Evolutionary conservation across 2,329 filamentous ascomycete genomes (phyloP).

Genomic region (Phialocephala subalpina): DNA sequence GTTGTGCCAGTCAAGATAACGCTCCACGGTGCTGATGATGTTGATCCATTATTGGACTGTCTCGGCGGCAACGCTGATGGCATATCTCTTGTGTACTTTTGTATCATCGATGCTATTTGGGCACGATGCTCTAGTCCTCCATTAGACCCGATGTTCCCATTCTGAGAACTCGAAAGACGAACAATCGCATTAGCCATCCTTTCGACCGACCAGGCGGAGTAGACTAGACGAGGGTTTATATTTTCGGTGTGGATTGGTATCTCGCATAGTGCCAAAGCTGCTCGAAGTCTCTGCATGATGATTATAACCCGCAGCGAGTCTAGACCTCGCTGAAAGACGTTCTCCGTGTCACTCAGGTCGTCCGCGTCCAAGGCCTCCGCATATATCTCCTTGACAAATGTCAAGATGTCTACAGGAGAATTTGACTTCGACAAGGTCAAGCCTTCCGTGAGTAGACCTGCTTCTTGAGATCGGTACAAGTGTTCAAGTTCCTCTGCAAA

Average conservation of each 20-base stretch:
- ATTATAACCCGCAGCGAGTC: conserved; percentile 27
- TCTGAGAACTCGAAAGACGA: not conserved
- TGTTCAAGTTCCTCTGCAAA: conserved; percentile 45
- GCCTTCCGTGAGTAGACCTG: conserved; percentile 13
- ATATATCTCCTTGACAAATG: conserved; percentile 18
- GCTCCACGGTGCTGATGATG: conserved; percentile 13
- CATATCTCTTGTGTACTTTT: conserved; percentile 25
- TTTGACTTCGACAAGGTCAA: conserved; percentile 3
- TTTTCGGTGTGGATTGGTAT: conserved; percentile 2
- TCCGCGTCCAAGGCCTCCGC: conserved; percentile 14
- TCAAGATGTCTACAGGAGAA: not conserved
- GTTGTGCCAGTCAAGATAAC: conserved; percentile 57
- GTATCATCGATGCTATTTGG: conserved; percentile 25
- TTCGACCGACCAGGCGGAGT: conserved; percentile 19
- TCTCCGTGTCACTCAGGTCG: conserved; percentile 11
- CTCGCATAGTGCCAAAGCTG: conserved; percentile 12
- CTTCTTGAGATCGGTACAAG: conserved; percentile 40
- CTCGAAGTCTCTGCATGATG: conserved; percentile 22
- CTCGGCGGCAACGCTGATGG: not conserved
- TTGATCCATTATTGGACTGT: not conserved
- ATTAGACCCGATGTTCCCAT: not conserved
- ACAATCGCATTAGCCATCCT: conserved; percentile 14
- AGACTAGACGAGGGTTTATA: conserved; percentile 22
- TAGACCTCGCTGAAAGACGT: conserved; percentile 26
- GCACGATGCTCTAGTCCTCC: not conserved